A percentile compares a stretch with the other conserved stretches of the same genome.
Evolutionary conservation across 2,329 filamentous ascomycete species (phyloP).

Genomic region (Aspergillus sp.): DNA sequence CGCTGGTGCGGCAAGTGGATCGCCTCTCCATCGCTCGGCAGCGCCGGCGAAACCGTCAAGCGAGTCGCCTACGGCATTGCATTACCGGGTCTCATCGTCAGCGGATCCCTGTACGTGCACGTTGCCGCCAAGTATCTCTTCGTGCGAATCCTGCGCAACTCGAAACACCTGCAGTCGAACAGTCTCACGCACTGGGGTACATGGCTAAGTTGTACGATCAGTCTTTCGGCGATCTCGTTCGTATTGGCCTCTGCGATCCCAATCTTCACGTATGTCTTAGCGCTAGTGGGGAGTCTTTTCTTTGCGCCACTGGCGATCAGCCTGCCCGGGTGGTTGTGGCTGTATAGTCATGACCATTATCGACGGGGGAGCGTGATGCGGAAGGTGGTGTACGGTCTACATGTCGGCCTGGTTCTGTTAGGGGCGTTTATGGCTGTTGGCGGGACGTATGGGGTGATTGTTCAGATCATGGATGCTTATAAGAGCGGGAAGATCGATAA

Average conservation of each 20-base stretch:
- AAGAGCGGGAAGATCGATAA: conserved; percentile 10
- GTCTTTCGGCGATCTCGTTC: conserved; percentile 47
- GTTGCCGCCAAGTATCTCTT: conserved; percentile 56
- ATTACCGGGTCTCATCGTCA: conserved; percentile 55
- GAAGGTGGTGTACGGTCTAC: conserved; percentile 41
- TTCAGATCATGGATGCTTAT: conserved; percentile 19
- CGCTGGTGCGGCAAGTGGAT: conserved; percentile 63
- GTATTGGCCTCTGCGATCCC: conserved; percentile 55
- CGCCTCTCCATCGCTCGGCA: conserved; percentile 61
- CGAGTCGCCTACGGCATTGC: conserved; percentile 62
- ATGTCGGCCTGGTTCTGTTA: conserved; percentile 45
- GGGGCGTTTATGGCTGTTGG: conserved; percentile 50
- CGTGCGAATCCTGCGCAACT: conserved; percentile 54
- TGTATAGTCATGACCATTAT: conserved; percentile 49
- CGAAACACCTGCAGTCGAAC: conserved; percentile 53
- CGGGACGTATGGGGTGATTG: conserved; percentile 12
- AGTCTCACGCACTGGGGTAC: conserved; percentile 52
- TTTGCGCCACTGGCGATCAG: conserved; percentile 53
- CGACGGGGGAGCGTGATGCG: conserved; percentile 36
- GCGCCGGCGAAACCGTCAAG: conserved; percentile 59
- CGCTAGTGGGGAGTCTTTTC: conserved; percentile 50
- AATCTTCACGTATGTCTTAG: conserved; percentile 55
- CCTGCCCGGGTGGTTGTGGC: conserved; percentile 52
- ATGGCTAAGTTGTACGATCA: conserved; percentile 50
- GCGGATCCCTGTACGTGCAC: conserved; percentile 47